Percentiles rank a stretch among this genome's conserved stretches.
phyloP scores from a whole-genome alignment of 2,329 filamentous ascomycete species.

The Plectosphaerella cucumerina region DNA sequence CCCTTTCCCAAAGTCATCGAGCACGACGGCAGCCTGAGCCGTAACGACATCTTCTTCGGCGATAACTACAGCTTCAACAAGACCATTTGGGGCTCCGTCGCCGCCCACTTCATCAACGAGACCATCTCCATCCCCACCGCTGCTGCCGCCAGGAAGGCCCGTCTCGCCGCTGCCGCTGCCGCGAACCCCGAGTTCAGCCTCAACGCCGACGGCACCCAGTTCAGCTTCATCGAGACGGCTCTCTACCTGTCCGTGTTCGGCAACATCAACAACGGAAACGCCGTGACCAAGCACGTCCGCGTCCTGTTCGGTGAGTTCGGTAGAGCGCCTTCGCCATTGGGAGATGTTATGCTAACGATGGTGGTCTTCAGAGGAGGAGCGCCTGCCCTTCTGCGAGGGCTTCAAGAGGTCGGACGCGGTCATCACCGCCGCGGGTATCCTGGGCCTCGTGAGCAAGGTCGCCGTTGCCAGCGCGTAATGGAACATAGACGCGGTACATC shows the following conservation, averaged over 20 bases:
- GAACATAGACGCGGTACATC: not conserved
- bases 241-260: conserved; percentile 17
- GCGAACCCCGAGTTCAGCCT: conserved; percentile 19
- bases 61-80: conserved; percentile 24
- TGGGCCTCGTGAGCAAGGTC: conserved; percentile 8
- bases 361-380: conserved; percentile 7
- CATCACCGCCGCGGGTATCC: conserved; percentile 9
- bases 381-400: conserved; percentile 9
- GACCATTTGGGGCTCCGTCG: conserved; percentile 18
- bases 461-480: not conserved
- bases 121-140: conserved; percentile 23
- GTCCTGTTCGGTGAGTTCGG: conserved; percentile 12
- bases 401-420: conserved; percentile 6
- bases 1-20: conserved; percentile 25
- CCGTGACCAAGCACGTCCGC: conserved; percentile 13
- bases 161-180: conserved; percentile 17
- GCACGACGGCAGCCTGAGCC: conserved; percentile 26
- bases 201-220: conserved; percentile 7
- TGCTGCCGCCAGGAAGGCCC: conserved; percentile 19
- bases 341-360: not conserved
- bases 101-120: conserved; percentile 12
- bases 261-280: conserved; percentile 12
- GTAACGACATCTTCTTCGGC: conserved; percentile 22
- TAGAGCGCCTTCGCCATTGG: not conserved
- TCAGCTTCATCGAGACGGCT: conserved; percentile 16